A percentile compares a stretch with the other conserved stretches of the same genome.
Evolutionary conservation across 2,329 filamentous ascomycete species (phyloP).

Genomic region (Penicillium decumbens): DNA sequence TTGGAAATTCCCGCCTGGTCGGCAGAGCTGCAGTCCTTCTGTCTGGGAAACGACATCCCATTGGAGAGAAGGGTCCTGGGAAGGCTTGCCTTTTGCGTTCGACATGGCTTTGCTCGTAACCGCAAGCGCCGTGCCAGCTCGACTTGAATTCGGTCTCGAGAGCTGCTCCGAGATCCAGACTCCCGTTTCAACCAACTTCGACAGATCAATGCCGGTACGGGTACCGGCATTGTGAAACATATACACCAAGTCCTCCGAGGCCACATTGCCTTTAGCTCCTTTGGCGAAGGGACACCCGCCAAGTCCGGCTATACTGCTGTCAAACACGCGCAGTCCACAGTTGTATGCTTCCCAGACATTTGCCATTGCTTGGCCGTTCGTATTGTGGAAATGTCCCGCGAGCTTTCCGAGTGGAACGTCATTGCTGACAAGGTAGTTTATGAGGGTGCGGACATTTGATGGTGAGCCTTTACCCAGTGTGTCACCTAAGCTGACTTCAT

Average conservation of each 20-base stretch:
- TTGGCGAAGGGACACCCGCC: conserved; percentile 83
- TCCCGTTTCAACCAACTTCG: conserved; percentile 61
- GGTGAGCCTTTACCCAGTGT: conserved; percentile 83
- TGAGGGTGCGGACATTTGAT: conserved; percentile 28
- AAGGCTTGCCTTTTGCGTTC: neutral
- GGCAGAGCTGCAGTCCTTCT: conserved; percentile 27
- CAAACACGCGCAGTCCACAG: conserved; percentile 72
- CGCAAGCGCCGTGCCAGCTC: conserved; percentile 20
- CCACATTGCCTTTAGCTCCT: conserved; percentile 80
- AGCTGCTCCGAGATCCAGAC: conserved; percentile 61
- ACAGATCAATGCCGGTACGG: conserved; percentile 65
- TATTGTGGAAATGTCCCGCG: conserved; percentile 85
- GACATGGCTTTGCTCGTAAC: neutral
- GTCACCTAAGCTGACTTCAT: conserved; percentile 85
- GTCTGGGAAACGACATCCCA: conserved; percentile 21
- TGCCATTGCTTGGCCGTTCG: conserved; percentile 78
- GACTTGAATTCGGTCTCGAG: conserved; percentile 20
- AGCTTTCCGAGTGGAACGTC: conserved; percentile 66
- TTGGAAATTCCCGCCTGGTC: conserved; percentile 30
- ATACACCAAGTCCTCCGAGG: conserved; percentile 79
- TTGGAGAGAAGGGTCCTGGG: neutral
- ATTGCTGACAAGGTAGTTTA: conserved; percentile 30
- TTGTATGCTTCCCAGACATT: conserved; percentile 74
- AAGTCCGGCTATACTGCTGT: conserved; percentile 72
- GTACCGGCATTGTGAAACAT: conserved; percentile 59